Base-by-base conservation (phyloP, 2,329 filamentous ascomycete species). In the Thielaviopsis populi region DNA sequence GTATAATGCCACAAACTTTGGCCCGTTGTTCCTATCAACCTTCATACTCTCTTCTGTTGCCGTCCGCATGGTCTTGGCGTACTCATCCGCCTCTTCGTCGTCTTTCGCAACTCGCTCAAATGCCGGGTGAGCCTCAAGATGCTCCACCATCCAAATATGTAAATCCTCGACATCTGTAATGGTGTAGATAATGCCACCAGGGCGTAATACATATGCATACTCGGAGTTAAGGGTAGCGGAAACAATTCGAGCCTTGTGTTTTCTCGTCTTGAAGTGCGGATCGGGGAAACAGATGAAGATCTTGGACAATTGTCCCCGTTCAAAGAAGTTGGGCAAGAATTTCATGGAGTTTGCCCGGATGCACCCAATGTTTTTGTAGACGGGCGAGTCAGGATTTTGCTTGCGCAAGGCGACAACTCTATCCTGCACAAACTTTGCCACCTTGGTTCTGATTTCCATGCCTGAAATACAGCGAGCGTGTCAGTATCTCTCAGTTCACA, bases 211-310 rank as follows among this genome's bases (percentile, higher is more conserved):
- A 72, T 88, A 97, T 0, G 94, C 94, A 72, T 99, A 99, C 74
- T 99, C 94, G 0, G 91, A 89, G 70, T 89, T 91, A 62, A 99
- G 78, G 15, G 90, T 91, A 53, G 87, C 82, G 24, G 89, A 94
- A 2, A 99, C 89, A 69, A 99, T 99, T 46, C 94, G 81, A 46
- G 91, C 91, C 76, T 99, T 99, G 78, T 97, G 94, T 75, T 99
- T 99, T 67, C 92, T 83, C 13, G 89, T 84, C 76, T 99, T 99
- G 79, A 99, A 99, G 75, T 99, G 94, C 66, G 94, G 94, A 71
- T 99, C 94, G 0, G 94, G 94, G 72, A 99, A 99, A 78, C 94
- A 99, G 70, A 99, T 88, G 74, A 99, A 99, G 72, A 97, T 89
- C 72, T 95, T 95, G 67, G 81, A 83, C 15, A 99, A 83, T 72